These are phyloP conservation scores for Cordyceps cateniannulata DNA, from an alignment of 2,329 filamentous ascomycete genomes.

Conservation along the genomic window DNA sequence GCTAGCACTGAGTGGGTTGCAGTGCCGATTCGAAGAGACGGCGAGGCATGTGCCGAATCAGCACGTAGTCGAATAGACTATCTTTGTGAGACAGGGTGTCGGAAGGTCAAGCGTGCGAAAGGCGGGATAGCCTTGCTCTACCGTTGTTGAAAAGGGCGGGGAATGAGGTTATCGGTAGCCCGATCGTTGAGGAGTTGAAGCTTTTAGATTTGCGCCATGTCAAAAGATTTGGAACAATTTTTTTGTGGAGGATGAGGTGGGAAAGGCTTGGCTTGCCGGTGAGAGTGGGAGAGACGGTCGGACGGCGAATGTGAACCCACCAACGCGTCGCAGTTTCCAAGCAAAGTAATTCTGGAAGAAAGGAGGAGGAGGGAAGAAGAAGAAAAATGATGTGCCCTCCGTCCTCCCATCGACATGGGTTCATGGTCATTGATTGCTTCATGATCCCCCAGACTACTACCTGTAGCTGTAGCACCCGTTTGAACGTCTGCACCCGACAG, in stretches of 20 bases:
- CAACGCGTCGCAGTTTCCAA: not conserved
- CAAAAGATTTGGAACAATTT: not conserved
- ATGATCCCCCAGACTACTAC: no score
- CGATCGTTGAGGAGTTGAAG: not conserved
- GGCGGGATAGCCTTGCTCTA: not conserved
- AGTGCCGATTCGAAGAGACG: not conserved
- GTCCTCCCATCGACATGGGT: no score
- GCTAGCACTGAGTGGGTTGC: no score
- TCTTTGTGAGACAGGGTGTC: not conserved
- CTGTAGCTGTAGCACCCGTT: no score
- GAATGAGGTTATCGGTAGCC: not conserved
- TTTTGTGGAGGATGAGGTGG: not conserved
- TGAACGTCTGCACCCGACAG: no score
- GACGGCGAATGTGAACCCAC: not conserved
- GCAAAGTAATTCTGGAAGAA: no score
- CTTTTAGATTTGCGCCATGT: not conserved
- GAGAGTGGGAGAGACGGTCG: no score
- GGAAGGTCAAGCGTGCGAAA: not conserved
- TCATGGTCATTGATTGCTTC: no score
- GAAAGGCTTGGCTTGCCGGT: no score
- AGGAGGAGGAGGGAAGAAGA: no score
- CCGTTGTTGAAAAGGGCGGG: not conserved
- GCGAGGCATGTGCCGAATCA: not conserved
- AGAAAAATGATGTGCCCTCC: no score
- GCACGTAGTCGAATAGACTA: not conserved